A percentile compares a stretch with the other conserved stretches of the same genome.
phyloP scores from a whole-genome alignment of 2,329 filamentous ascomycete species.

The Colletotrichum sp. region DNA sequence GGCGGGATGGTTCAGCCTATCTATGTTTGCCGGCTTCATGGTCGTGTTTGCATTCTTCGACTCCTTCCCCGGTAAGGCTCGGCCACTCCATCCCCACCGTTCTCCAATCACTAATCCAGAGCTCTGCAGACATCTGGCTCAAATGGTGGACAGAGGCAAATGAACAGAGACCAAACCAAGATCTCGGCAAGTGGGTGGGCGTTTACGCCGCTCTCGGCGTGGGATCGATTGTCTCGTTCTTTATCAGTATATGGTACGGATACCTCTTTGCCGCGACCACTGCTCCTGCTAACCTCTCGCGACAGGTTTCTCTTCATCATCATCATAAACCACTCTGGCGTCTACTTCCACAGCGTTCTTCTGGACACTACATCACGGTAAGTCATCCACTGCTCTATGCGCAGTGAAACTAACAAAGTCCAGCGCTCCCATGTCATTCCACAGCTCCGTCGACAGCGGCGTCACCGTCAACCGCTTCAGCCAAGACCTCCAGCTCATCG shows the following conservation, averaged over 20 bases:
- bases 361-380: conserved; percentile 28
- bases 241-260: conserved; percentile 6
- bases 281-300: neutral
- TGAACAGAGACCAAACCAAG: conserved; percentile 37
- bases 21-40: conserved; percentile 25
- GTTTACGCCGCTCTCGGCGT: conserved; percentile 31
- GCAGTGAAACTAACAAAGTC: neutral
- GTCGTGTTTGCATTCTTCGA: conserved; percentile 28
- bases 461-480: conserved; percentile 27
- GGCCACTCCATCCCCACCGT: neutral
- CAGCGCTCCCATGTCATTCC: conserved; percentile 24
- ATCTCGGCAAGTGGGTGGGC: conserved; percentile 39
- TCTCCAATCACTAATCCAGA: neutral
- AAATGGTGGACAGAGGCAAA: conserved; percentile 53
- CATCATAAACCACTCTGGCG: conserved; percentile 33
- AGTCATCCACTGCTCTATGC: neutral
- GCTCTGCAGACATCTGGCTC: conserved; percentile 43
- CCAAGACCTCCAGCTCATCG: conserved; percentile 25
- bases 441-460: conserved; percentile 22
- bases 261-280: accelerated
- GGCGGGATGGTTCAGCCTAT: conserved; percentile 28
- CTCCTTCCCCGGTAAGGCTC: conserved; percentile 26
- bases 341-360: conserved; percentile 30
- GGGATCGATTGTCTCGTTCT: neutral
- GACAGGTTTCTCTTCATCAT: conserved; percentile 35